Base-by-base conservation (phyloP, 768 basidiomycete species). In the Tulasnella sp. region DNA sequence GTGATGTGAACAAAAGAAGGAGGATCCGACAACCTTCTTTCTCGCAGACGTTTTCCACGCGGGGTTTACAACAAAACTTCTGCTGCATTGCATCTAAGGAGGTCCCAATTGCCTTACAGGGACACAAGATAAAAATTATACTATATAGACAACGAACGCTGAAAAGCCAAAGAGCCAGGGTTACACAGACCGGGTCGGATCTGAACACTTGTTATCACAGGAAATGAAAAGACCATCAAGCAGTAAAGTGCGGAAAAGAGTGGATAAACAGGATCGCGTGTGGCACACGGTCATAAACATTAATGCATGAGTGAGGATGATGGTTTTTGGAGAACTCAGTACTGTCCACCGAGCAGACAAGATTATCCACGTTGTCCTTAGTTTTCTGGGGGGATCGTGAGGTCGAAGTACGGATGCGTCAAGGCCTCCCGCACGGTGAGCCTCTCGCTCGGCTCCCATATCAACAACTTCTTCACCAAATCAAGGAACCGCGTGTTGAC, bases 391-490 rank as follows among this genome's bases (percentile, higher is more conserved):
- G 80, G 79, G 12, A 78, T 77, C 1, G 72, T 68, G 54, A 78
- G 67, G 67, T 78, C 85, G 82, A 96, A 94, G 83, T 95, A 98
- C 4, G 91, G 92, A 81, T 97, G 96, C 72, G 88, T 87, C 77
- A 97, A 88, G 25, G 96, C 96, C 38, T 94, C 91, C 82, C 89
- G 88, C 68, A 98, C 96, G 45, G 91, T 91, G 80, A 96, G 91
- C 82, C 96, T 90, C 79, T 92, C 90, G 1, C 88, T 87, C 40
- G 96, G 96, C 83, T 98, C 96, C 82, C 96, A 97, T 71, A 91
- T 90, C 64, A 98, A 88, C 78, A 98, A 87, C 82, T 89, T 90
- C 82, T 89, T 89, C 79, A 97, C 94, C 40, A 98, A 89, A 82
- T 96, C 91, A 82, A 93, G 84, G 85, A 98, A 97, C 75, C 91